Percentiles rank a stretch among this genome's conserved stretches.
Evolutionary conservation across 495 filamentous ascomycete species (phyloP).

Genomic region (Pyronema omphalodes): DNA sequence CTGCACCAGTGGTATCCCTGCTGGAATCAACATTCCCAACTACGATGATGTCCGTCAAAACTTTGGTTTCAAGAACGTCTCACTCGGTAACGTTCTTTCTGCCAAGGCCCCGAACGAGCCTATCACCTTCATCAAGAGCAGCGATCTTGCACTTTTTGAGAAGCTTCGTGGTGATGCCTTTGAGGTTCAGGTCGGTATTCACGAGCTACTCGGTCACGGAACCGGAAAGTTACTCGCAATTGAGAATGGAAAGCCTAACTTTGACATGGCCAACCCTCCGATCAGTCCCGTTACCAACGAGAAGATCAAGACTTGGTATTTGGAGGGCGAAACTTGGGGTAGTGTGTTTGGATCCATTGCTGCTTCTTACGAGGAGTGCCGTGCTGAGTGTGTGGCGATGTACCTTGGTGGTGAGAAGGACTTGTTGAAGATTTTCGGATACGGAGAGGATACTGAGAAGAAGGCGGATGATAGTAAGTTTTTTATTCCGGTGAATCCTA

Average conservation of each 20-base stretch:
- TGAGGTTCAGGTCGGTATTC: slow-evolving; percentile 86
- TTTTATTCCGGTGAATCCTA: neutral
- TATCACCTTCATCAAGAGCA: slow-evolving; percentile 65
- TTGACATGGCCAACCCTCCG: slow-evolving; percentile 60
- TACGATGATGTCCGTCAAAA: slow-evolving; percentile 88
- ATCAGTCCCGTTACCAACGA: slow-evolving; percentile 59
- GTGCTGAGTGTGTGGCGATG: slow-evolving; percentile 73
- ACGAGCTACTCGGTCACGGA: slow-evolving; percentile 90
- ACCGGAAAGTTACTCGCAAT: slow-evolving; percentile 91
- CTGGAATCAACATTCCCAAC: slow-evolving; percentile 66
- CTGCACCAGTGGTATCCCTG: slow-evolving; percentile 65
- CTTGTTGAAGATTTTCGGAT: slow-evolving; percentile 80
- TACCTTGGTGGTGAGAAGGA: slow-evolving; percentile 72
- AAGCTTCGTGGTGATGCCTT: slow-evolving; percentile 69
- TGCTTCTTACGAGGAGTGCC: slow-evolving; percentile 70
- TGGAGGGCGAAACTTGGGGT: slow-evolving; percentile 85
- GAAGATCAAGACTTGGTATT: slow-evolving; percentile 71
- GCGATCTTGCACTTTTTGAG: slow-evolving; percentile 58
- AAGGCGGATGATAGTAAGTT: slow-evolving; percentile 54
- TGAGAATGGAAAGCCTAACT: slow-evolving; percentile 64
- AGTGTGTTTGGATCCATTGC: slow-evolving; percentile 76
- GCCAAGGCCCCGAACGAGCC: slow-evolving; percentile 80
- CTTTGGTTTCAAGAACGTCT: slow-evolving; percentile 97
- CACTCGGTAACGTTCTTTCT: slow-evolving; percentile 70
- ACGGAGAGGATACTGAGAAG: slow-evolving; percentile 60